phyloP scores from a whole-genome alignment of 345 rosid species.

The Rhizophora apiculata region DNA sequence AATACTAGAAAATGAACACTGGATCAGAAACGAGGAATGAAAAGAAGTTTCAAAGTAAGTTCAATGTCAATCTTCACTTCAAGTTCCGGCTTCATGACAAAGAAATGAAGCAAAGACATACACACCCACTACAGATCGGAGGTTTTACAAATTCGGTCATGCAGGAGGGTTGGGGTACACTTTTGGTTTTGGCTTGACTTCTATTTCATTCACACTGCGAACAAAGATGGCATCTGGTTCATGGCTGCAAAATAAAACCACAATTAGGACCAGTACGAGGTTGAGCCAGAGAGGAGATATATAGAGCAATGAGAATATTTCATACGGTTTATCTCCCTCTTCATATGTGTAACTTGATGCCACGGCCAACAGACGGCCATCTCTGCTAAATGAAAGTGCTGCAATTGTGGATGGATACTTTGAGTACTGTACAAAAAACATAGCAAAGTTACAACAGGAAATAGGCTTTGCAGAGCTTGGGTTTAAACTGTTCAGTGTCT shows the following conservation, averaged over 20 bases:
- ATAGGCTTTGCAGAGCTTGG: neutral
- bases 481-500: neutral
- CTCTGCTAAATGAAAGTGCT: slow-evolving; percentile 93
- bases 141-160: slow-evolving; percentile 13
- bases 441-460: neutral
- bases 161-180: slow-evolving; percentile 73
- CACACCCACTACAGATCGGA: neutral
- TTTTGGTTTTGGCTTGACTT: slow-evolving; percentile 95
- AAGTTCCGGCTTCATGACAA: slow-evolving; percentile 17
- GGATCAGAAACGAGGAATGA: neutral
- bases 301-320: slow-evolving; percentile 6
- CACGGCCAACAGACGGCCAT: slow-evolving; percentile 90
- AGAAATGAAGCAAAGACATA: slow-evolving; percentile 14
- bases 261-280: slow-evolving; percentile 7
- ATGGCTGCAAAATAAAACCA: slow-evolving; percentile 53
- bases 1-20: neutral
- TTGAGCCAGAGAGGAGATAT: neutral
- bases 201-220: slow-evolving; percentile 86
- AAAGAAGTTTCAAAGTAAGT: neutral
- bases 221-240: slow-evolving; percentile 87
- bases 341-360: slow-evolving; percentile 96
- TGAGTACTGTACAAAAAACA: slow-evolving; percentile 58
- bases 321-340: slow-evolving; percentile 96
- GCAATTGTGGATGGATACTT: slow-evolving; percentile 90
- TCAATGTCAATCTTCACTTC: neutral